Percentiles rank a stretch among this genome's conserved stretches.
Evolutionary conservation across 164 flowering plant species (phyloP).

Genomic region (Buxus sempervirens): DNA sequence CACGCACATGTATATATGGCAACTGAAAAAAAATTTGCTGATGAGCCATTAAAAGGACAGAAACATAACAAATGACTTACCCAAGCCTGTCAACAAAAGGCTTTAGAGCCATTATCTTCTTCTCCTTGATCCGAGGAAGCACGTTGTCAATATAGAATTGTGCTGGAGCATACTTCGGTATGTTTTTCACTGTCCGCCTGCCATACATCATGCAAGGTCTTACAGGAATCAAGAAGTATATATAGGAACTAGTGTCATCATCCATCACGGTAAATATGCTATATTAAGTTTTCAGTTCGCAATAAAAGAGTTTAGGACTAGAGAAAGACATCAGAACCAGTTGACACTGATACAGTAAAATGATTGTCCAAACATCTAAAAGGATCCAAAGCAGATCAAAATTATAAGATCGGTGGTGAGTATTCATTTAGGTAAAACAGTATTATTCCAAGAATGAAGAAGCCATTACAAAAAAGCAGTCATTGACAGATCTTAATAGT

Average conservation of each 20-base stretch:
- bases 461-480: too few species aligned
- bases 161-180: conserved; percentile 97
- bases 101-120: conserved; percentile 97
- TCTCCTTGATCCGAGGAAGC: conserved; percentile 92
- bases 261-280: not conserved
- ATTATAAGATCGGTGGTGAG: too few species aligned
- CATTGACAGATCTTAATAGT: too few species aligned
- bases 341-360: not conserved
- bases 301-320: not conserved
- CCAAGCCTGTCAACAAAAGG: conserved; percentile 99
- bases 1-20: too few species aligned
- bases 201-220: conserved; percentile 12
- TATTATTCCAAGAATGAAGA: too few species aligned
- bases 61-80: conserved; percentile 39
- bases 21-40: not conserved
- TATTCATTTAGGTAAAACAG: too few species aligned
- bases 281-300: not conserved
- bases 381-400: not conserved
- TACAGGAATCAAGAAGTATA: not conserved
- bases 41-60: not conserved
- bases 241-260: not conserved
- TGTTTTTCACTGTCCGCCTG: conserved; percentile 95
- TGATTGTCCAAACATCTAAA: not conserved
- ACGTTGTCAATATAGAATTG: conserved; percentile 97
- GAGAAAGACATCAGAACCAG: not conserved